Evolutionary conservation across 768 basidiomycete genomes (phyloP).

Genomic region (Auriscalpium orientale): DNA sequence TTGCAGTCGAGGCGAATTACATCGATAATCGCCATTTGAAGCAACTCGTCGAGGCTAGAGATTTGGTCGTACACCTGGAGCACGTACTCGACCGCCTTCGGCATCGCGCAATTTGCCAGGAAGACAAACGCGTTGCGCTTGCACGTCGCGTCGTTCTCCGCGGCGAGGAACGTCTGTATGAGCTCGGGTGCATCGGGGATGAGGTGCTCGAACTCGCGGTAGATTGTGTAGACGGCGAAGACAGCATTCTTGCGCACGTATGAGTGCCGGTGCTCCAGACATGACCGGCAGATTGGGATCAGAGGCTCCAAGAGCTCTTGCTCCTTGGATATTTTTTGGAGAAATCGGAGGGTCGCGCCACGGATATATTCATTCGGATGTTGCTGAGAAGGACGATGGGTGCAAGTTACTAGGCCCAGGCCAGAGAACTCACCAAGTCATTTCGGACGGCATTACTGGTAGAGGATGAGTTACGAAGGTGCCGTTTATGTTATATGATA

Average conservation of each 20-base stretch:
- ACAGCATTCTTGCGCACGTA: constrained; percentile 99
- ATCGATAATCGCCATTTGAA: constrained; percentile 96
- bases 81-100: constrained; percentile 89
- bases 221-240: constrained; percentile 91
- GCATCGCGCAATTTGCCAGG: constrained; percentile 78
- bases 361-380: constrained; percentile 99
- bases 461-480: constrained; percentile 1
- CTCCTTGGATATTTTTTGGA: constrained; percentile 93
- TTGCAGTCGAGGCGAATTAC: constrained; percentile 87
- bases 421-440: constrained; percentile 64
- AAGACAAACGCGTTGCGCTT: constrained; percentile 97
- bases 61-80: constrained; percentile 80
- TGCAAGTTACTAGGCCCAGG: constrained; percentile 1
- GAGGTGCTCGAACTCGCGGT: constrained; percentile 88
- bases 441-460: constrained; percentile 92
- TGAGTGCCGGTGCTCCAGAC: constrained; percentile 94
- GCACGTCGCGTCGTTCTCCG: constrained; percentile 93
- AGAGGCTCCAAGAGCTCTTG: constrained; percentile 92
- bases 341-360: constrained; percentile 92
- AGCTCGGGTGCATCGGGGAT: constrained; percentile 96
- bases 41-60: constrained; percentile 73
- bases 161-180: constrained; percentile 91
- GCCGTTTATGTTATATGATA: constrained; percentile 5
- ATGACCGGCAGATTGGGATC: constrained; percentile 86
- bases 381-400: constrained; percentile 49